phyloP scores from a whole-genome alignment of 1,139 yeast species.

The Debaryomyces sp. region DNA sequence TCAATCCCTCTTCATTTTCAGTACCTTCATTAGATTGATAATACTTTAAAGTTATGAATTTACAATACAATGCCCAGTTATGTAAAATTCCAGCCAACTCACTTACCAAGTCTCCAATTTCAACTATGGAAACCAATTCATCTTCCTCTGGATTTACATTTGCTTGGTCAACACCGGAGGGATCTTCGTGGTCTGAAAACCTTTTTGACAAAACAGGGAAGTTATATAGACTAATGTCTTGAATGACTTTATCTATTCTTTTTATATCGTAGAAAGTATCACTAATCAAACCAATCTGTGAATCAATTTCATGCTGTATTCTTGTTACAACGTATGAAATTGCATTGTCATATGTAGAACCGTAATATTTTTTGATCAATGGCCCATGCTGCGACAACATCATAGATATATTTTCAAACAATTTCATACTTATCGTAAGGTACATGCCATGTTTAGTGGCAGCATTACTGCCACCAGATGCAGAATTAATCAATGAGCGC shows the following conservation, averaged over 20 bases:
- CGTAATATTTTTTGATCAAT: conserved; percentile 73
- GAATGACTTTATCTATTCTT: conserved; percentile 55
- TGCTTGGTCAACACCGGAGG: conserved; percentile 8
- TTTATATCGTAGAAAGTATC: conserved; percentile 85
- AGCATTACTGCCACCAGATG: conserved; percentile 33
- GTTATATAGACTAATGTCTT: conserved; percentile 59
- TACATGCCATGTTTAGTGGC: conserved; percentile 51
- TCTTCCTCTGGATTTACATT: background rate
- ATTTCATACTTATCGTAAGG: conserved; percentile 69
- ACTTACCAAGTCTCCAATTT: conserved; percentile 58
- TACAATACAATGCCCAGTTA: conserved; percentile 84
- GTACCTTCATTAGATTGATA: conserved; percentile 16
- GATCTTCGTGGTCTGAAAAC: conserved; percentile 22
- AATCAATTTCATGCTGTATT: conserved; percentile 85
- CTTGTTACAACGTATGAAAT: conserved; percentile 68
- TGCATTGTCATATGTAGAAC: conserved; percentile 50
- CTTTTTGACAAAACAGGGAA: conserved; percentile 50
- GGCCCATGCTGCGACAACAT: conserved; percentile 87
- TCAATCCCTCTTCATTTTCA: conserved; percentile 20
- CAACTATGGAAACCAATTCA: conserved; percentile 34
- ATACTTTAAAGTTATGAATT: conserved; percentile 73
- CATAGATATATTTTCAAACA: conserved; percentile 83
- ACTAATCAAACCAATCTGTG: conserved; percentile 84
- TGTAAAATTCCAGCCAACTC: conserved; percentile 79
- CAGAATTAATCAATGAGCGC: conserved; percentile 55